Conservation (phyloP, 495 filamentous ascomycete species). For the Neurospora sp. region DNA sequence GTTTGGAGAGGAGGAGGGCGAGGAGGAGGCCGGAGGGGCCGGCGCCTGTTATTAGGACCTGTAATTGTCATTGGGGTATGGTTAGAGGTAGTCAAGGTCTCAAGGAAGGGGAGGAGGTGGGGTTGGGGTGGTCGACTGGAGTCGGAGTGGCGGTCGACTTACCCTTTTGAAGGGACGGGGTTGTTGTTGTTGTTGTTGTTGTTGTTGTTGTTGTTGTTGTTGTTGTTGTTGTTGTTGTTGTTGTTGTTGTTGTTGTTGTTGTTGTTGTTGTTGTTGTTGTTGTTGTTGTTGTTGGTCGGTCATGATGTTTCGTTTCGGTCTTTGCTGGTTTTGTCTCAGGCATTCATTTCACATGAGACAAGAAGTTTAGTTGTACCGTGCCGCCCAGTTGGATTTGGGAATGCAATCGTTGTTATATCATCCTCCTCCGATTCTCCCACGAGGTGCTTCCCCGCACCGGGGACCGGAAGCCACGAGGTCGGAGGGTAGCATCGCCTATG, state of each 20-base stretch:
- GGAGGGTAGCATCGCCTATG: not conserved
- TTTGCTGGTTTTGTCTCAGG: not conserved
- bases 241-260: not conserved
- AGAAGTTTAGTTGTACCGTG: not conserved
- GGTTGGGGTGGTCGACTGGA: not conserved
- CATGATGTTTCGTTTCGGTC: not conserved
- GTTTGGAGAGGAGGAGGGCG: constrained; percentile 42
- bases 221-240: not conserved
- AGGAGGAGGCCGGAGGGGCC: constrained; percentile 51
- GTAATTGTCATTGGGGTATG: too few species aligned
- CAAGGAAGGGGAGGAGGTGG: too few species aligned
- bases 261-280: not conserved
- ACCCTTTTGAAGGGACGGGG: not conserved
- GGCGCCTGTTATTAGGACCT: constrained; percentile 24
- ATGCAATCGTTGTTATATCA: not conserved
- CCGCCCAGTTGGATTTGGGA: not conserved
- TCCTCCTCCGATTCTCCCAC: not conserved
- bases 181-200: not conserved
- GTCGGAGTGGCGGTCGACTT: not conserved
- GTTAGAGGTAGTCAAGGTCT: too few species aligned
- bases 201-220: not conserved
- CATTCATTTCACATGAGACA: too few species aligned
- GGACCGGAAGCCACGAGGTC: not conserved
- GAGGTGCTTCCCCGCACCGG: not conserved
- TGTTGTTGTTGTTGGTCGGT: not conserved